Evolutionary conservation across 495 filamentous ascomycete genomes (phyloP), one percentile per base, ranked within the genome.

Genomic region (Choiromyces venosus): DNA sequence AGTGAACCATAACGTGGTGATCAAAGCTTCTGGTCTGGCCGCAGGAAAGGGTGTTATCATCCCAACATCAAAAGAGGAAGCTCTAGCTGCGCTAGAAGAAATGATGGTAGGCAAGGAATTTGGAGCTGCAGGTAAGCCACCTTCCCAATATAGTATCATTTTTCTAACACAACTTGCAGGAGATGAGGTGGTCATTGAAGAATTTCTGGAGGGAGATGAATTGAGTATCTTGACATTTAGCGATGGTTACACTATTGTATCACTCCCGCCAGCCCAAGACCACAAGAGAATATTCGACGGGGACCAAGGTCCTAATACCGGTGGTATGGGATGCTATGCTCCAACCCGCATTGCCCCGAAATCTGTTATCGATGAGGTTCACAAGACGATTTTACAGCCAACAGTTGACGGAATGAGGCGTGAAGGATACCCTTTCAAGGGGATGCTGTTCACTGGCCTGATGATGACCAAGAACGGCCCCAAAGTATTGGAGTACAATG

Each of bases 241-340:
- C 77, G 95, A 99, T 80, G 95, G 95, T 37, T 91, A 91, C 77
- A 92, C 91, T 4, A 91, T 96, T 76, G 87, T 86, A 78, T 91
- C 90, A 14, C 86, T 97, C n/a, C 93, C 93, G 46, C 89, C 96
- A 1, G 95, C 95, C 16, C 95, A 99, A 80, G 95, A 99, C 81
- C 95, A 98, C 84, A 99, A 99, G 86, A 88, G 91, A 67, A 91
- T 97, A 68, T 91, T 90, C 69, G 96, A 99, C 79, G 92, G 92
- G 68, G 95, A 99, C 79, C 87, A 88, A 44, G 95, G 95, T 4
- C 91, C 93, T 29, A 99, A 97, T 84, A 99, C 95, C 9, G 96
- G 95, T 66, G 96, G 95, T 19, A 98, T 99, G 95, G 95, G 95
- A 71, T 96, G 93, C 83, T 99, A 99, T 84, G 93, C 93, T 44